Base-by-base conservation (phyloP, 2,329 filamentous ascomycete genomes). In the Colletotrichum lini region DNA sequence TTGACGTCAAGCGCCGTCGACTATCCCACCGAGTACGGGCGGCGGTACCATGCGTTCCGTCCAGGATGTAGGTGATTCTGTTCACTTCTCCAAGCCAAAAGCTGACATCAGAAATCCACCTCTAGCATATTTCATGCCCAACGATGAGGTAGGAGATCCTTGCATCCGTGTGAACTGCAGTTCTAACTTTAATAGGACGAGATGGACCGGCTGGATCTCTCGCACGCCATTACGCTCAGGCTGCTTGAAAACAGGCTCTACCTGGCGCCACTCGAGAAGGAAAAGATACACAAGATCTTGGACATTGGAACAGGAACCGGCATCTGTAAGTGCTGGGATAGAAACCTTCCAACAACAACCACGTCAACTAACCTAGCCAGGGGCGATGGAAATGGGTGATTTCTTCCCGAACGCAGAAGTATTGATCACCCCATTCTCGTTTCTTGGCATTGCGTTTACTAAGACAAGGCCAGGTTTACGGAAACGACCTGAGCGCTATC, bases 401-500 rank as follows among this genome's bases (percentile, higher is more conserved):
- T 1, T 30, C 1, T 30, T 30, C 40, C 40, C 40, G 1, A 44
- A 44, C 1, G 40, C 40, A 16, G 40, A 44, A 1, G n/a, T n/a
- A n/a, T n/a, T n/a, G n/a, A n/a, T n/a, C n/a, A n/a, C n/a, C n/a
- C n/a, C n/a, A n/a, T n/a, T n/a, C n/a, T n/a, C n/a, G n/a, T n/a
- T n/a, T n/a, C n/a, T n/a, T n/a, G n/a, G n/a, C n/a, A n/a, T n/a
- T n/a, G n/a, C n/a, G n/a, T n/a, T n/a, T n/a, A n/a, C 30, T 30
- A 8, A 30, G 5, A 30, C 1, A 1, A 1, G 7, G 30, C 30
- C 30, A 30, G 30, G 30, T 30, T 5, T 30, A 30, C 2, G 70
- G 70, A 3, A 69, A 60, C 2, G 70, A 72, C 7, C 2, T 72
- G 26, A 69, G 65, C 1, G 38, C 70, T 1, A 60, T 69, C 38